These are phyloP conservation scores for Candida gigantensis DNA, from an alignment of 1,139 yeast genomes.

Conservation along the genomic window DNA sequence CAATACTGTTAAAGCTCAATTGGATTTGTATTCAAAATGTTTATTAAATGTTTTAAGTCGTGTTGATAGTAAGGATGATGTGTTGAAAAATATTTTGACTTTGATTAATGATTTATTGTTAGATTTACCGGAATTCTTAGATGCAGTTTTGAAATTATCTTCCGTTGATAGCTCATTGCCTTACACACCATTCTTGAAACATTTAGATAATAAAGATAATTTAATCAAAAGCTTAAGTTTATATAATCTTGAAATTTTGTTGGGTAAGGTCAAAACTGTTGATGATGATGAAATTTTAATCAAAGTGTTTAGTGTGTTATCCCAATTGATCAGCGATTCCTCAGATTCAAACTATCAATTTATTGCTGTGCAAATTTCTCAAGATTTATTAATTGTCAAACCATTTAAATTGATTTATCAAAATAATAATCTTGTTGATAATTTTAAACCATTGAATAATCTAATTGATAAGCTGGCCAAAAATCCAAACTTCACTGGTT, in stretches of 20 bases:
- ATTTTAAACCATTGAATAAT: slow-evolving; percentile 55
- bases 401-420: slow-evolving; percentile 61
- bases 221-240: slow-evolving; percentile 48
- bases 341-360: slow-evolving; percentile 57
- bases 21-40: slow-evolving; percentile 57
- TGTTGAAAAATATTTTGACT: slow-evolving; percentile 71
- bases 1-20: slow-evolving; percentile 43
- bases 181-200: slow-evolving; percentile 54
- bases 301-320: slow-evolving; percentile 45
- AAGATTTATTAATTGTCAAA: slow-evolving; percentile 60
- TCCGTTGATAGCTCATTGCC: slow-evolving; percentile 53
- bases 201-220: slow-evolving; percentile 48
- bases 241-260: slow-evolving; percentile 45
- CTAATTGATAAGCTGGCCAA: slow-evolving; percentile 35
- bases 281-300: slow-evolving; percentile 37
- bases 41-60: slow-evolving; percentile 58
- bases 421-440: slow-evolving; percentile 46
- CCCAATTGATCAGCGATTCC: slow-evolving; percentile 46
- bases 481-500: slow-evolving; percentile 54
- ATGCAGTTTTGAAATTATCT: slow-evolving; percentile 47
- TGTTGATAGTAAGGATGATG: slow-evolving; percentile 59
- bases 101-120: slow-evolving; percentile 62
- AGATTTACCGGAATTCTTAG: slow-evolving; percentile 49
- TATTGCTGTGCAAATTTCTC: slow-evolving; percentile 67
- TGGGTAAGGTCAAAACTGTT: slow-evolving; percentile 24